A percentile compares a stretch with the other conserved stretches of the same genome.
These are phyloP conservation scores for Pelargonium australe DNA, from an alignment of 441 rosid species.

Conservation along the genomic window DNA sequence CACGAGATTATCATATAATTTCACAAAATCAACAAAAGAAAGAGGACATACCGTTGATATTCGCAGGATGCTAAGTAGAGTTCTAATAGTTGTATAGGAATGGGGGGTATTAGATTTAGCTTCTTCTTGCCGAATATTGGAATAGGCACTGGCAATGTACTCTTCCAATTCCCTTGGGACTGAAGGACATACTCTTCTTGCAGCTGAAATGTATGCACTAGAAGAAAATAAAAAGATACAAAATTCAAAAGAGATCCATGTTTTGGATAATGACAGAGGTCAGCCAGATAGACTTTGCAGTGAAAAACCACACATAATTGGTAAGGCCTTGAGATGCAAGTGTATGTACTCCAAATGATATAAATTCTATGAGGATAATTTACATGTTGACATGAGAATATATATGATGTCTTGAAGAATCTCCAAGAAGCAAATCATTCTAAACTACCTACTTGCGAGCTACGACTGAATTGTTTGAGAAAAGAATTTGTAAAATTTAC, in stretches of 20 bases:
- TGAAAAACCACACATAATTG: neutral
- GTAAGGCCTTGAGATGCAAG: slow-evolving; percentile 1
- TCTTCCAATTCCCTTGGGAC: slow-evolving; percentile 89
- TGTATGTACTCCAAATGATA: neutral
- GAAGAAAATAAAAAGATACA: slow-evolving; percentile 20
- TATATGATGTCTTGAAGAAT: neutral
- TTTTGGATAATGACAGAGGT: neutral
- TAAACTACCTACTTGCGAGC: neutral
- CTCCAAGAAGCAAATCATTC: neutral
- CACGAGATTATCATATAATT: neutral
- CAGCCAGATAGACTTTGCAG: neutral
- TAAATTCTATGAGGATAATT: neutral
- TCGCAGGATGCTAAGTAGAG: slow-evolving; percentile 90
- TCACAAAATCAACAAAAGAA: neutral
- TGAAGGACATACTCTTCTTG: slow-evolving; percentile 77
- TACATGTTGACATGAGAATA: neutral
- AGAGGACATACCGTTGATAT: slow-evolving; percentile 76
- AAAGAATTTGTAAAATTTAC: slow-evolving; percentile 34
- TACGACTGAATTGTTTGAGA: neutral
- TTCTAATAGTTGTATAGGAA: slow-evolving; percentile 93
- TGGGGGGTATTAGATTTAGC: slow-evolving; percentile 84
- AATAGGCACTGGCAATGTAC: slow-evolving; percentile 89
- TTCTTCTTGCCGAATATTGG: slow-evolving; percentile 94
- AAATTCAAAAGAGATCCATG: slow-evolving; percentile 11
- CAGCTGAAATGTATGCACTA: slow-evolving; percentile 95